Conservation (phyloP, 495 filamentous ascomycete species). For the Cudoniella acicularis region DNA sequence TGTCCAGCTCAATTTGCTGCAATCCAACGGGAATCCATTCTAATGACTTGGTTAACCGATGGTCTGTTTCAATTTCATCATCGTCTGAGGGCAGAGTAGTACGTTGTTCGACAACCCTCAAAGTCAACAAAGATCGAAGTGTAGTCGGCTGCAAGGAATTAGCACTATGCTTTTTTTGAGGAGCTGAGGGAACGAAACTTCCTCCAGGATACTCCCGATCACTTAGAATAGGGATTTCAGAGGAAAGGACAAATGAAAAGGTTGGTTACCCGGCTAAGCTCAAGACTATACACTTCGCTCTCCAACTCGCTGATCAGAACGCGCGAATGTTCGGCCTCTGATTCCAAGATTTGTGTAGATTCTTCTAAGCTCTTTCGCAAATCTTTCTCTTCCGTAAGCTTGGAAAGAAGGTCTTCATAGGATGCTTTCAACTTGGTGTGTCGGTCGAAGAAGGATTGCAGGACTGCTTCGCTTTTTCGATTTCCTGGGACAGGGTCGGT, state of each 20-base stretch:
- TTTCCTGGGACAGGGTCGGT: not conserved
- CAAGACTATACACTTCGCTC: not conserved
- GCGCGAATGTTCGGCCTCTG: not conserved
- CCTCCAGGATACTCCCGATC: too few relatives aligned
- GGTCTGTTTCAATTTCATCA: too few relatives aligned
- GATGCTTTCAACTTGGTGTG: not conserved
- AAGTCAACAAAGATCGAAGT: too few relatives aligned
- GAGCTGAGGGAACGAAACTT: too few relatives aligned
- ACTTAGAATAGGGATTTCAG: too few relatives aligned
- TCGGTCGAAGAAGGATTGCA: conserved; percentile 1
- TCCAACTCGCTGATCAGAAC: not conserved
- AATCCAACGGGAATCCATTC: conserved; percentile 3
- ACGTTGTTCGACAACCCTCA: too few relatives aligned
- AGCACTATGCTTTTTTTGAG: too few relatives aligned
- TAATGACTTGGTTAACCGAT: not conserved
- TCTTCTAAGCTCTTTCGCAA: not conserved
- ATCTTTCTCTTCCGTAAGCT: not conserved
- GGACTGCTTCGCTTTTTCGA: not conserved
- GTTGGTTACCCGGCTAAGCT: too few relatives aligned
- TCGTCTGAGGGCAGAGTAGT: too few relatives aligned
- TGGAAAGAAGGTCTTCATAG: not conserved
- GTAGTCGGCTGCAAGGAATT: too few relatives aligned
- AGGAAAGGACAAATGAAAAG: too few relatives aligned
- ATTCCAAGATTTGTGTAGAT: not conserved
- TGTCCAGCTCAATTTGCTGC: not conserved